Percentiles rank a stretch among this genome's conserved stretches.
Evolutionary conservation across 345 rosid species (phyloP).

Genomic region (Triadica sebifera): DNA sequence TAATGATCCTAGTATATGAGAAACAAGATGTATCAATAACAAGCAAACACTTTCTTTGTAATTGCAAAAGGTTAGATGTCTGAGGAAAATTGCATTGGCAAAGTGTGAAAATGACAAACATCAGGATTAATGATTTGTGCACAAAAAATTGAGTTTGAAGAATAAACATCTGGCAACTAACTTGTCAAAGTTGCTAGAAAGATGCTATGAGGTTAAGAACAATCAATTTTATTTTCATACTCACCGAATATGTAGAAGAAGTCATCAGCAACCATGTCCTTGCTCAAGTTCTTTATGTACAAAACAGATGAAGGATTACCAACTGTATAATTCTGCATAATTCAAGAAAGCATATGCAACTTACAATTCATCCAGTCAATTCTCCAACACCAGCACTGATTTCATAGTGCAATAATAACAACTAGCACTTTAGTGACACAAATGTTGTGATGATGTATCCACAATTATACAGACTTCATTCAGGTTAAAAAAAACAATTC

Average conservation of each 20-base stretch:
- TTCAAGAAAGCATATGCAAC: not conserved
- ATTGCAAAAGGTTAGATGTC: constrained; percentile 1
- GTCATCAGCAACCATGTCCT: constrained; percentile 74
- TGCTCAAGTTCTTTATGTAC: constrained; percentile 87
- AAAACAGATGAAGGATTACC: constrained; percentile 80
- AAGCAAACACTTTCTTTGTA: constrained; percentile 12
- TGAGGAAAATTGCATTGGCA: not conserved
- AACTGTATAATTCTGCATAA: constrained; percentile 76
- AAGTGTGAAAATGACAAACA: too few relatives aligned
- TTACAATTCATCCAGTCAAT: not conserved
- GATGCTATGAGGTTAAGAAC: too few relatives aligned
- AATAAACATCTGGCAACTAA: not conserved
- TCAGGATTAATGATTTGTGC: not conserved
- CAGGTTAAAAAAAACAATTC: not conserved
- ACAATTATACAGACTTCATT: not conserved
- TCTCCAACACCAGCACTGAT: not conserved
- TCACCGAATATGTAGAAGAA: constrained; percentile 82
- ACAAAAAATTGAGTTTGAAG: not conserved
- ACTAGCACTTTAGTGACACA: not conserved
- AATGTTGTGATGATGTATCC: not conserved
- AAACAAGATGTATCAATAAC: constrained; percentile 8
- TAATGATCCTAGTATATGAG: constrained; percentile 61
- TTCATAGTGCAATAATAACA: not conserved
- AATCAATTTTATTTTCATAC: constrained; percentile 15
- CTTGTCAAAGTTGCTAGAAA: constrained; percentile 3